Evolutionary conservation across 306 rosid genomes (phyloP), one percentile per base, ranked within the genome.

Genomic region (Sesbania bispinosa): DNA sequence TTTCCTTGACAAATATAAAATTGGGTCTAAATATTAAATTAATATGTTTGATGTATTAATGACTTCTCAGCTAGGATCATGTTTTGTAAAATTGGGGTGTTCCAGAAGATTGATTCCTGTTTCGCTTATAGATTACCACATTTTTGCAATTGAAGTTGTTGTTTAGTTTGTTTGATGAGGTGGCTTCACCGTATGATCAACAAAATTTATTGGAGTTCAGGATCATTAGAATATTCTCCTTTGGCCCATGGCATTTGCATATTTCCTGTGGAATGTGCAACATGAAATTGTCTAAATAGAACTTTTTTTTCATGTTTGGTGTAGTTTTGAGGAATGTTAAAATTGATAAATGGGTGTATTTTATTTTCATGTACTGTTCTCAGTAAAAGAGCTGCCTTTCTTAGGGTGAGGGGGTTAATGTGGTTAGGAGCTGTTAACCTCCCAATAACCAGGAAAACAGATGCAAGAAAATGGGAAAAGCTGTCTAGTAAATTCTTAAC

Each of bases 71-170:
- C 19, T 47, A 42, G 64, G 62, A 15, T 30, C 10, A n/a, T 13
- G 53, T 51, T 50, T 61, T 19, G 13, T 47, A 68, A 46, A 80
- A 54, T 67, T 62, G 75, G 62, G 38, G 50, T 60, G 20, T 39
- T 43, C 54, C 5, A 33, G 39, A 53, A 23, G 36, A 19, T 67
- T 15, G 64, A 60, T 10, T n/a, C n/a, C n/a, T n/a, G n/a, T n/a
- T n/a, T n/a, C n/a, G n/a, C n/a, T n/a, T n/a, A n/a, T n/a, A n/a
- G n/a, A n/a, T n/a, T n/a, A n/a, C n/a, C n/a, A n/a, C n/a, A n/a
- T n/a, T n/a, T n/a, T n/a, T n/a, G n/a, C n/a, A n/a, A n/a, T n/a
- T n/a, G n/a, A n/a, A n/a, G n/a, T n/a, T n/a, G n/a, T n/a, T n/a
- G n/a, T n/a, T n/a, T n/a, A n/a, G n/a, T n/a, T n/a, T n/a, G n/a